Evolutionary conservation across 129 eudicot genomes (phyloP), one percentile per base, ranked within the genome.

Genomic region (Centrapalus pauciflorus): DNA sequence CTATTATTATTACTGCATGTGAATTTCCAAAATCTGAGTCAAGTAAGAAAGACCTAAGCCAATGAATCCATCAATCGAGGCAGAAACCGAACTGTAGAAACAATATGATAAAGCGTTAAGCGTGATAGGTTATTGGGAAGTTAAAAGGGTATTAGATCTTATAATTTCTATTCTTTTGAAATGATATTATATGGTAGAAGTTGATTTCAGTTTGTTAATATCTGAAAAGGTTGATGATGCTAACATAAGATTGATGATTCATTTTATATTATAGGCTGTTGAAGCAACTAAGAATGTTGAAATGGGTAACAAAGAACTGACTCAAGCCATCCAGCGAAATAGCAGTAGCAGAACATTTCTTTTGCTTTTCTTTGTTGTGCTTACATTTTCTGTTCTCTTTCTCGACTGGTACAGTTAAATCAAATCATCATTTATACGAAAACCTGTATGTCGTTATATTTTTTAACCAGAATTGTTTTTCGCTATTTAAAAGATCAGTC

Each of bases 281-380:
- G 92, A 93, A 80, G 98, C 96, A 11, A 93, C 98, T 2, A 70
- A 69, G 60, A 93, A 93, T 66, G 96, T 88, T 24, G 92, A 85
- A 78, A 74, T 93, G 61, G 96, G 98, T 29, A 93, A 93, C 85
- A 89, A 89, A 69, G 96, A 93, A 71, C 68, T 93, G 64, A 55
- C 81, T 0, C 87, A 88, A 77, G 98, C 96, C 60, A 85, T 92
- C 28, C 84, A 85, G 64, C 61, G 95, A 64, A 92, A 88, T 66
- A 88, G 95, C 70, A 78, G 96, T 77, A 93, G 98, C 83, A 84
- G 95, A 69, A 86, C 92, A 0, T 88, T 93, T 61, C 91, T 93
- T 58, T 54, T 93, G 84, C 86, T 88, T 64, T 92, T 85, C 52
- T 70, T 88, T 8, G 64, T 77, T 76, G 96, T 92, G 25, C 85